These are phyloP conservation scores for Paratinospora sagittata DNA, from an alignment of 164 flowering plant genomes.

Conservation along the genomic window DNA sequence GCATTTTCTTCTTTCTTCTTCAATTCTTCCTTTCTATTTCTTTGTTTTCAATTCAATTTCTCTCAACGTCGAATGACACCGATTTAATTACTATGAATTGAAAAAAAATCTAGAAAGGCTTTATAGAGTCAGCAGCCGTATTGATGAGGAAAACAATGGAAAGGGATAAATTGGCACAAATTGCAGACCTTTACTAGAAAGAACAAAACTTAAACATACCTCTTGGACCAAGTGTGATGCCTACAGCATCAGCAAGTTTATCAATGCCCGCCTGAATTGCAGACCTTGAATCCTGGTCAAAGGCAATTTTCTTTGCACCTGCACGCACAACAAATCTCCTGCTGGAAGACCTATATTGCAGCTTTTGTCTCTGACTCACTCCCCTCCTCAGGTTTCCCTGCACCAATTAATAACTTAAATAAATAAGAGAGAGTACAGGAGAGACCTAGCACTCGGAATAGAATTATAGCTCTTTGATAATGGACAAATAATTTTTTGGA, in stretches of 20 bases:
- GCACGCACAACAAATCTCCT: slow-evolving; percentile 59
- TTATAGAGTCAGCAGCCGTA: too few relatives aligned
- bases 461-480: too few relatives aligned
- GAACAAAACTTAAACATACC: slow-evolving; percentile 35
- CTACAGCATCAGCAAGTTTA: slow-evolving; percentile 94
- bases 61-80: too few relatives aligned
- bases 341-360: slow-evolving; percentile 34
- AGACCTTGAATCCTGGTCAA: slow-evolving; percentile 75
- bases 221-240: slow-evolving; percentile 95
- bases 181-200: too few relatives aligned
- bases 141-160: too few relatives aligned
- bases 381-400: slow-evolving; percentile 50
- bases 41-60: too few relatives aligned
- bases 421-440: not conserved
- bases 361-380: slow-evolving; percentile 33
- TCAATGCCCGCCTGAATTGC: slow-evolving; percentile 91
- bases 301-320: slow-evolving; percentile 77
- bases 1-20: too few relatives aligned
- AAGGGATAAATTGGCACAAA: too few relatives aligned
- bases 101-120: too few relatives aligned
- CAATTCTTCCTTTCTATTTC: too few relatives aligned
- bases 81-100: too few relatives aligned
- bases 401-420: not conserved
- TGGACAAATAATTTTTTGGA: too few relatives aligned
- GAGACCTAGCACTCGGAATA: not conserved